These are phyloP conservation scores for Leccinum truebloodii DNA, from an alignment of 768 basidiomycete genomes.

Conservation along the genomic window DNA sequence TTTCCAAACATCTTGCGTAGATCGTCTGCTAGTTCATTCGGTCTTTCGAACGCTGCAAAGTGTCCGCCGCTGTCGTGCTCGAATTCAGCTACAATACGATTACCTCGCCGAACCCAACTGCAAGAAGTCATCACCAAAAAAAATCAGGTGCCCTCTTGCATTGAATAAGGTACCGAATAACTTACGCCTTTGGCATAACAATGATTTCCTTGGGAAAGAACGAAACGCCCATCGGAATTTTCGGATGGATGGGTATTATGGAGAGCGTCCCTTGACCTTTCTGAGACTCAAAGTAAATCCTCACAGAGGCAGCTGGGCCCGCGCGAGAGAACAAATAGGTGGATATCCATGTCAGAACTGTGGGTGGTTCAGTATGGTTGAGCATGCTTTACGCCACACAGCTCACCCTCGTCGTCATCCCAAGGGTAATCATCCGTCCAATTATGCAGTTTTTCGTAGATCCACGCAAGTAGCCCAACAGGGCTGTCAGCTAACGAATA, in stretches of 20 bases:
- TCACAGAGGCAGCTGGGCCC: constrained; percentile 55
- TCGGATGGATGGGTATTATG: not conserved
- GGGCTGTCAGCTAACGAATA: constrained; percentile 60
- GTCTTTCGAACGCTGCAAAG: constrained; percentile 56
- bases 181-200: constrained; percentile 40
- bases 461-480: constrained; percentile 52
- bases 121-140: not conserved
- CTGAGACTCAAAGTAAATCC: constrained; percentile 57
- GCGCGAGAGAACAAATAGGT: constrained; percentile 59
- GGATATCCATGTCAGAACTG: constrained; percentile 62
- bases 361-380: not conserved
- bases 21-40: constrained; percentile 48
- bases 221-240: constrained; percentile 50
- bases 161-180: not conserved
- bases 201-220: constrained; percentile 52
- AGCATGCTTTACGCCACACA: not conserved
- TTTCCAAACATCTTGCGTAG: constrained; percentile 58
- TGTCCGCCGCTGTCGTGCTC: constrained; percentile 56
- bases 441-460: constrained; percentile 50
- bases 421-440: constrained; percentile 57
- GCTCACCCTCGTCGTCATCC: constrained; percentile 57
- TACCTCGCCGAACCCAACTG: constrained; percentile 44
- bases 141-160: not conserved
- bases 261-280: not conserved
- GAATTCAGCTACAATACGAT: constrained; percentile 48